These are phyloP conservation scores for Colletotrichum sp. DNA, from an alignment of 2,329 filamentous ascomycete species.

Conservation along the genomic window DNA sequence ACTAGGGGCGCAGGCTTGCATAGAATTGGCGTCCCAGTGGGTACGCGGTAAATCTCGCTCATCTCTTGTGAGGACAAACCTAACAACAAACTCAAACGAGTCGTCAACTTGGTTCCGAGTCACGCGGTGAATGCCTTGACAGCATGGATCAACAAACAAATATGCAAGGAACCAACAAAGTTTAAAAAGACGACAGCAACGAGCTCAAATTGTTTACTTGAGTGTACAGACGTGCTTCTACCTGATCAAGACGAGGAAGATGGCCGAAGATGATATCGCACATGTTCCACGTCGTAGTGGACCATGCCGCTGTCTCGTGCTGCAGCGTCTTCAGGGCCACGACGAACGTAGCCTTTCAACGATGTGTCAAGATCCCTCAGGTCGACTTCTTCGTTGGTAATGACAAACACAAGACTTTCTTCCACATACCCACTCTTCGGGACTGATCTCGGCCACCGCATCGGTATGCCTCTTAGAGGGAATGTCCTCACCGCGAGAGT, in stretches of 20 bases:
- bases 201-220: no score
- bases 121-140: not conserved
- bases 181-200: no score
- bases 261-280: not conserved
- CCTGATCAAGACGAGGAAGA: not conserved
- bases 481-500: no score
- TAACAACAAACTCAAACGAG: not conserved
- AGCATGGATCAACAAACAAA: no score
- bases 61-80: rapidly evolving
- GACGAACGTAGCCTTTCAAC: not conserved
- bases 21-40: no score
- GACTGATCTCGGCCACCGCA: no score
- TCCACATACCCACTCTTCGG: not conserved
- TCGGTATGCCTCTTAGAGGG: no score
- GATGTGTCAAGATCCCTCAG: not conserved
- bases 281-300: not conserved
- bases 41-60: not conserved
- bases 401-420: not conserved
- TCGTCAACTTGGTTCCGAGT: not conserved
- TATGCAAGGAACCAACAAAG: not conserved
- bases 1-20: not conserved
- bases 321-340: not conserved
- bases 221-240: no score
- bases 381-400: not conserved
- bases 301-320: not conserved